Evolutionary conservation across 805 yeast genomes (phyloP).

Genomic region (Wickerhamomyces sydowiorum): DNA sequence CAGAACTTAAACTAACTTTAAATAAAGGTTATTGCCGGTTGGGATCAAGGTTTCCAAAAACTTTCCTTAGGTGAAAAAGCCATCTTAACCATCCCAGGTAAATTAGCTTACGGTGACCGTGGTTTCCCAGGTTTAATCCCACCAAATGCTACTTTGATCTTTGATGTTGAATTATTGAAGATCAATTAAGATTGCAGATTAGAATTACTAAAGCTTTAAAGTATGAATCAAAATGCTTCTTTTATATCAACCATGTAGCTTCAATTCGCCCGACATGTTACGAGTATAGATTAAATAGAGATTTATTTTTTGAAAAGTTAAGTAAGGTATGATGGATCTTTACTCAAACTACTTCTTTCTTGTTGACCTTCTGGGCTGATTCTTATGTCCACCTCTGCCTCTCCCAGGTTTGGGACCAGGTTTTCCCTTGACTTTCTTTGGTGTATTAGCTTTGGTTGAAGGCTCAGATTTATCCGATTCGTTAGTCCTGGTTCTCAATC

Average conservation of each 20-base stretch:
- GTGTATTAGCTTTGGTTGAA: no score
- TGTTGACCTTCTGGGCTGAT: conserved; percentile 11
- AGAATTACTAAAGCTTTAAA: neutral
- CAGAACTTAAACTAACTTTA: no score
- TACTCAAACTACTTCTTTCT: conserved; percentile 4
- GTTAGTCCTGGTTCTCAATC: conserved; percentile 4
- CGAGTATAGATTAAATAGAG: no score
- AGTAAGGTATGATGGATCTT: neutral
- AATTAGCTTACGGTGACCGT: conserved; percentile 88
- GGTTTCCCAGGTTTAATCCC: conserved; percentile 98
- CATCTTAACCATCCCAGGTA: conserved; percentile 85
- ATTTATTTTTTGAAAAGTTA: no score
- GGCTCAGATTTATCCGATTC: conserved; percentile 8
- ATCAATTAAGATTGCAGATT: conserved; percentile 27
- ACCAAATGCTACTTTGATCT: conserved; percentile 89
- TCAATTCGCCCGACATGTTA: no score
- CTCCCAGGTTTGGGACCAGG: conserved; percentile 18
- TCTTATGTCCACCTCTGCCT: conserved; percentile 7
- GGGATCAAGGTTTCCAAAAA: conserved; percentile 94
- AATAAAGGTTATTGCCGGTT: conserved; percentile 92
- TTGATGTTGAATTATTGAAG: conserved; percentile 68
- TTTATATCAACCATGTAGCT: no score
- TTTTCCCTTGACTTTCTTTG: no score
- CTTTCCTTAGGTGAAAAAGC: conserved; percentile 92
- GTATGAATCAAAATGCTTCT: no score